Percentiles rank a stretch among this genome's conserved stretches.
Conservation (phyloP, 257 asterid genomes). For the Coffea canephora region DNA sequence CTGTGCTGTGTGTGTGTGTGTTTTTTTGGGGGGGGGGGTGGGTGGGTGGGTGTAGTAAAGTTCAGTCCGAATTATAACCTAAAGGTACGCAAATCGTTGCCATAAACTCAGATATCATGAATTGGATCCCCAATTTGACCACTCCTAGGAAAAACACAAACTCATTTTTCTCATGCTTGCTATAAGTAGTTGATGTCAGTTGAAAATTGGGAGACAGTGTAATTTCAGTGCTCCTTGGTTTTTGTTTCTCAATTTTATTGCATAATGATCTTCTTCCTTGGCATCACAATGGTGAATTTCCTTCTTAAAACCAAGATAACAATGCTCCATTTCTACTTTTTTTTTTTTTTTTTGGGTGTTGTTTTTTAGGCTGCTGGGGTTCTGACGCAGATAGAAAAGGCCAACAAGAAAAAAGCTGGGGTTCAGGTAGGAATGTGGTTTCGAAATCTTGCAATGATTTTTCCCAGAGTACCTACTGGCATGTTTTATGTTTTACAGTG, state of each 20-base stretch:
- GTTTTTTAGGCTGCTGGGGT: conserved; percentile 91
- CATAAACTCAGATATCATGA: neutral
- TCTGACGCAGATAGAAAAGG: conserved; percentile 74
- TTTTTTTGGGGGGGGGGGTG: too few relatives aligned
- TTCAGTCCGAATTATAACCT: neutral
- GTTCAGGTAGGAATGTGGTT: conserved; percentile 39
- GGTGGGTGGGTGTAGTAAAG: neutral
- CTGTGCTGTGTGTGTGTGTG: too few relatives aligned
- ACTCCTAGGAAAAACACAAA: too few relatives aligned
- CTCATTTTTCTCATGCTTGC: neutral
- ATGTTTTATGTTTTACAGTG: conserved; percentile 44
- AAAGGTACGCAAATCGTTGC: neutral
- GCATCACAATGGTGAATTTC: neutral
- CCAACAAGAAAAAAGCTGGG: conserved; percentile 71
- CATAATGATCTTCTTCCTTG: neutral
- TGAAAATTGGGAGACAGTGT: neutral
- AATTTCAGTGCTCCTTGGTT: neutral
- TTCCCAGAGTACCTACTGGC: conserved; percentile 1
- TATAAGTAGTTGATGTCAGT: neutral
- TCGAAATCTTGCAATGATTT: neutral
- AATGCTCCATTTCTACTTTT: neutral
- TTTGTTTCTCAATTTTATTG: neutral
- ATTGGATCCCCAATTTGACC: neutral
- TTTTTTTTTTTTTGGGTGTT: conserved; percentile 43
- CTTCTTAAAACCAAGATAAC: neutral